A percentile compares a stretch with the other conserved stretches of the same genome.
Conservation (phyloP, 768 basidiomycete species). For the Suillus discolor region DNA sequence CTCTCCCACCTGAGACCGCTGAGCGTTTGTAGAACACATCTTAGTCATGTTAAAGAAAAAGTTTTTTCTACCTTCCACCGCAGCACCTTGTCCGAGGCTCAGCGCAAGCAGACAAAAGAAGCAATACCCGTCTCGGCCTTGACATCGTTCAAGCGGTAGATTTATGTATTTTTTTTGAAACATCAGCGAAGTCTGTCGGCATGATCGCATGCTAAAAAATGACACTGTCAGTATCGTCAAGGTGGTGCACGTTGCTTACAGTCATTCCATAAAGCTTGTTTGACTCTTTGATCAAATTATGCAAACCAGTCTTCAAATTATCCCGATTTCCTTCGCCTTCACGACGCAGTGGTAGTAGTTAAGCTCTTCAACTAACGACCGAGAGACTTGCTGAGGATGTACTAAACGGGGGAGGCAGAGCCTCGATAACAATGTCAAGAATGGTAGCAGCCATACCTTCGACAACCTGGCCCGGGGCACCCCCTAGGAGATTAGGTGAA, state of each 20-base stretch:
- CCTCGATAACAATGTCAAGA: slow-evolving; percentile 30
- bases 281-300: slow-evolving; percentile 21
- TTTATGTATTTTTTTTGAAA: neutral
- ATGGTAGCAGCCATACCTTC: slow-evolving; percentile 11
- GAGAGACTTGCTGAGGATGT: slow-evolving; percentile 37
- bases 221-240: neutral
- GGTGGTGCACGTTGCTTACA: neutral
- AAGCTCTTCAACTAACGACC: slow-evolving; percentile 30
- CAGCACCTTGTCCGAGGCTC: neutral
- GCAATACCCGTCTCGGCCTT: neutral
- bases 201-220: neutral
- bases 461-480: neutral
- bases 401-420: slow-evolving; percentile 24
- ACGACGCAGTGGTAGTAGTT: slow-evolving; percentile 14
- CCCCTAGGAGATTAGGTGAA: slow-evolving; percentile 2
- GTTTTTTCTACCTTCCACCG: neutral
- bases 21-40: neutral
- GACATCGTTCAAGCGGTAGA: neutral
- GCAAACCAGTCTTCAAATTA: slow-evolving; percentile 29
- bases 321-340: slow-evolving; percentile 10
- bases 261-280: neutral
- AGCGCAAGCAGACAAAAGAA: neutral
- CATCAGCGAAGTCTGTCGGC: neutral
- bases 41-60: neutral
- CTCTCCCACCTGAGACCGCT: neutral